Conservation (phyloP, 2,329 filamentous ascomycete species). For the Chrysosporium queenslandicum region DNA sequence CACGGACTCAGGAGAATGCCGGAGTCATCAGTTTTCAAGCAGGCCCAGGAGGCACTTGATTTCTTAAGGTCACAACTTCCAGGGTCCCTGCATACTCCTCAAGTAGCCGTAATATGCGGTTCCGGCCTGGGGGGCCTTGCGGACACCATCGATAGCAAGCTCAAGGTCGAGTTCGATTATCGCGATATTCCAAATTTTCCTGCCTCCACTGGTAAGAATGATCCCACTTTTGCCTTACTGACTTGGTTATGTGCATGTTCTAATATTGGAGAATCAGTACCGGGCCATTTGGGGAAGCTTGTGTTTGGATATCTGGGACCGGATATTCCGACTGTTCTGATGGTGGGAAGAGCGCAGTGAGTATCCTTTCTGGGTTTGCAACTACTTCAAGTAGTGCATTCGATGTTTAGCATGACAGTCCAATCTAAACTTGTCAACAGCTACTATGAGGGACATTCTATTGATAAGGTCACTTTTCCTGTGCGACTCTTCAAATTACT, state of each 20-base stretch:
- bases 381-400: no score
- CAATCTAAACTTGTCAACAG: constrained; percentile 28
- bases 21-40: constrained; percentile 14
- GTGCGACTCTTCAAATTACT: constrained; percentile 54
- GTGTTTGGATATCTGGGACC: constrained; percentile 52
- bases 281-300: constrained; percentile 55
- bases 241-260: not conserved
- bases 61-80: constrained; percentile 45
- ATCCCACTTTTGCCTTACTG: not conserved
- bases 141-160: constrained; percentile 33
- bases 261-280: constrained; percentile 28
- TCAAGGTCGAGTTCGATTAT: constrained; percentile 46
- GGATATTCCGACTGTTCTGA: constrained; percentile 49
- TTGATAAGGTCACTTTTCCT: constrained; percentile 54
- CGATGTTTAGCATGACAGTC: not conserved
- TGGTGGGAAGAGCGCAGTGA: constrained; percentile 57
- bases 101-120: constrained; percentile 55
- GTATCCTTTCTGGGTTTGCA: constrained; percentile 23
- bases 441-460: constrained; percentile 58
- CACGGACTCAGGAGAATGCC: constrained; percentile 5
- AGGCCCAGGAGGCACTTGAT: constrained; percentile 40
- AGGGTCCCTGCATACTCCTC: constrained; percentile 41
- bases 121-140: constrained; percentile 54
- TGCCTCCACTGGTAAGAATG: constrained; percentile 46
- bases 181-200: constrained; percentile 53